Conservation (phyloP, 768 basidiomycete species). For the Tephrocybe sp. region DNA sequence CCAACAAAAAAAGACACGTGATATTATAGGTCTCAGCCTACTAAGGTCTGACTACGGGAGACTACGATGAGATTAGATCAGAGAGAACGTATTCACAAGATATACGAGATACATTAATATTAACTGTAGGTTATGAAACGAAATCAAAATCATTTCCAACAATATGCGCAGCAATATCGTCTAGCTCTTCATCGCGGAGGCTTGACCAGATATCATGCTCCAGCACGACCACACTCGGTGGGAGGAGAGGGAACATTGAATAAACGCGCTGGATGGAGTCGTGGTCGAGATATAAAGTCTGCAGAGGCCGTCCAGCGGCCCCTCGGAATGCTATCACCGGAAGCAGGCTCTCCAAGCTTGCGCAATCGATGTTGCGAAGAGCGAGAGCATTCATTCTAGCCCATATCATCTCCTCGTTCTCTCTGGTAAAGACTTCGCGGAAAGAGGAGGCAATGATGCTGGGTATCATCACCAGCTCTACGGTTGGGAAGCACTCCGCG, state of each 20-base stretch:
- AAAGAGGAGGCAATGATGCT: slow-evolving; percentile 14
- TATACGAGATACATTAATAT: no score
- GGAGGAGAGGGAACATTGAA: slow-evolving; percentile 5
- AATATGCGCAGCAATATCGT: slow-evolving; percentile 12
- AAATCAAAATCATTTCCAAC: slow-evolving; percentile 18
- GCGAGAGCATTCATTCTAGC: slow-evolving; percentile 12
- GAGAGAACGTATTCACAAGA: no score
- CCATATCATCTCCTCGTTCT: slow-evolving; percentile 6
- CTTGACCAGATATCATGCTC: slow-evolving; percentile 16
- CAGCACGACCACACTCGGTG: slow-evolving; percentile 4
- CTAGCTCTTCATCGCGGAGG: slow-evolving; percentile 9
- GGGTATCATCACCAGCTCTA: slow-evolving; percentile 16
- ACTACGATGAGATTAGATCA: no score
- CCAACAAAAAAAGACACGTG: no score
- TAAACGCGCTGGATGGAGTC: slow-evolving; percentile 8
- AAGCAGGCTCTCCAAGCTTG: slow-evolving; percentile 10
- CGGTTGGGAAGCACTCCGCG: slow-evolving; percentile 13
- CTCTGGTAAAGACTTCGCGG: slow-evolving; percentile 9
- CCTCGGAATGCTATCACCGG: slow-evolving; percentile 6
- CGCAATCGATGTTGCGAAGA: slow-evolving; percentile 13
- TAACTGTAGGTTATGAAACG: neutral
- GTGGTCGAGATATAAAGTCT: slow-evolving; percentile 14
- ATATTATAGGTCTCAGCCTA: no score
- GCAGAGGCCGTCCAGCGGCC: slow-evolving; percentile 8
- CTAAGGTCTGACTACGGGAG: no score